These are phyloP conservation scores for Amanita muscaria DNA, from an alignment of 768 basidiomycete species.

Conservation along the genomic window DNA sequence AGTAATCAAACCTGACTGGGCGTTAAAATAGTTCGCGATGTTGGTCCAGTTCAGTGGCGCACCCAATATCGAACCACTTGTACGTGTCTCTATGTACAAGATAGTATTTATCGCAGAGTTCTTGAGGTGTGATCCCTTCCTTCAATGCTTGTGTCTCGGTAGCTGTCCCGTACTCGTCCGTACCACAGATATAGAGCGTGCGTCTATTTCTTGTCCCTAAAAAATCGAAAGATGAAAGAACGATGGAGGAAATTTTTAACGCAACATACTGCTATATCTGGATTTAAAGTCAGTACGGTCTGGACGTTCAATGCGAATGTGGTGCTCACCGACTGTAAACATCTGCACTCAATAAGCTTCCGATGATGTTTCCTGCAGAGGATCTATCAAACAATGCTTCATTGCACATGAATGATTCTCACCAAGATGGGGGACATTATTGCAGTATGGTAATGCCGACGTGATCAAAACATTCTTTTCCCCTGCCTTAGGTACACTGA, in stretches of 20 bases:
- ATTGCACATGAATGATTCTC: conserved; percentile 13
- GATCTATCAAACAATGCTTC: conserved; percentile 4
- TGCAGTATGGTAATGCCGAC: conserved; percentile 92
- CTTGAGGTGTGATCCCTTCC: conserved; percentile 69
- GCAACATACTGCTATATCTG: conserved; percentile 53
- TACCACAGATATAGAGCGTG: conserved; percentile 93
- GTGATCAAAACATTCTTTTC: conserved; percentile 88
- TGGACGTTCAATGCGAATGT: neutral
- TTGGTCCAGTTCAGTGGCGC: too few relatives aligned
- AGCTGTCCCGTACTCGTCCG: conserved; percentile 99
- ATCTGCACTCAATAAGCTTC: conserved; percentile 94
- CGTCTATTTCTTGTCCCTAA: conserved; percentile 72
- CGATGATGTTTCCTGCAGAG: conserved; percentile 79
- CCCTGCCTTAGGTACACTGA: conserved; percentile 68
- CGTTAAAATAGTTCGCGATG: conserved; percentile 7
- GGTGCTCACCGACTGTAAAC: conserved; percentile 84
- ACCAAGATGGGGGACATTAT: conserved; percentile 96
- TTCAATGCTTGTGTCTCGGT: conserved; percentile 96
- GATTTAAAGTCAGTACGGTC: conserved; percentile 2
- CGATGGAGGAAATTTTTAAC: neutral
- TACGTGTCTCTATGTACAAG: conserved; percentile 86
- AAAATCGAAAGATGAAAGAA: conserved; percentile 5
- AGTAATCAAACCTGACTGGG: conserved; percentile 75
- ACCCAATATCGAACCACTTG: conserved; percentile 97
- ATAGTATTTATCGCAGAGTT: conserved; percentile 89